Conservation (phyloP, 2,329 filamentous ascomycete species). For the Aschersonia sp. region DNA sequence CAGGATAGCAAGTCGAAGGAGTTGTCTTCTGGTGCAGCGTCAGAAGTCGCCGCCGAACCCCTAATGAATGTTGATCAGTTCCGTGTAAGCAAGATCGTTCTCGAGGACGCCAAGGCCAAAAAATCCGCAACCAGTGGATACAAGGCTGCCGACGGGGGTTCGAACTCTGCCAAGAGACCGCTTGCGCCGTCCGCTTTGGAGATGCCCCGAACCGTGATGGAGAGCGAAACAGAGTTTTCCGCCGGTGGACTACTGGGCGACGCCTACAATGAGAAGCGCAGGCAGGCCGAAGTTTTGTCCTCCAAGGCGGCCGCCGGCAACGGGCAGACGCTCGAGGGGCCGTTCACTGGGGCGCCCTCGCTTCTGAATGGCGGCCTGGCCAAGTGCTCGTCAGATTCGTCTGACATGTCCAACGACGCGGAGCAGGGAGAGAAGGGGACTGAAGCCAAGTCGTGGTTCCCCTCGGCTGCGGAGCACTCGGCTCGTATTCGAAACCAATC, state of each 20-base stretch:
- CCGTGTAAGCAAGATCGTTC: constrained; percentile 4
- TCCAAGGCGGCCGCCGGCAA: constrained; percentile 18
- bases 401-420: constrained; percentile 1
- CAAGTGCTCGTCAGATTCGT: constrained; percentile 8
- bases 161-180: neutral
- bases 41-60: constrained; percentile 1
- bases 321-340: constrained; percentile 10
- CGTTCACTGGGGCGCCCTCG: constrained; percentile 43
- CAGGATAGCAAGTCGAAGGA: constrained; percentile 1
- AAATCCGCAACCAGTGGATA: neutral
- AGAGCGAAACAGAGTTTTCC: constrained; percentile 28
- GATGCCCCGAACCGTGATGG: neutral
- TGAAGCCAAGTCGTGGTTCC: constrained; percentile 19
- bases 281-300: constrained; percentile 16
- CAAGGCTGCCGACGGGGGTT: neutral
- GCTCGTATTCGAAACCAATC: constrained; percentile 17
- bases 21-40: neutral
- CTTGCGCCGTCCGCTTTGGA: neutral
- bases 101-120: neutral
- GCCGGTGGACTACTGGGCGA: constrained; percentile 36
- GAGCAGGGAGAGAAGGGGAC: constrained; percentile 9
- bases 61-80: constrained; percentile 8
- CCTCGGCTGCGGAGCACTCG: constrained; percentile 21
- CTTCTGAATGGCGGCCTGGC: constrained; percentile 31
- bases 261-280: constrained; percentile 29